These are phyloP conservation scores for Gynandropsis gynandra DNA, from an alignment of 345 rosid species.

Conservation along the genomic window DNA sequence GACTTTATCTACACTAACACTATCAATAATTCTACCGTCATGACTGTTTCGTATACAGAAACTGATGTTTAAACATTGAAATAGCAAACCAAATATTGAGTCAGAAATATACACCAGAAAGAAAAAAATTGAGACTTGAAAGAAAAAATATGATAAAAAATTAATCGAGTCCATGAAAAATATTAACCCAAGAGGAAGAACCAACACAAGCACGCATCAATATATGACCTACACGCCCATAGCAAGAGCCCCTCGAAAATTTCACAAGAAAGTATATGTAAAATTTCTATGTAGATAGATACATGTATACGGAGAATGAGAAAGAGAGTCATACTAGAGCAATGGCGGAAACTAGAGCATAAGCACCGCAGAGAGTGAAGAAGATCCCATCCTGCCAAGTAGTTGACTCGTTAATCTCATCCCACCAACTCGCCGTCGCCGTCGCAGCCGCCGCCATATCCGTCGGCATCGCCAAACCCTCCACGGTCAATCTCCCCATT, in stretches of 20 bases:
- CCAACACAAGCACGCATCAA: too few species aligned
- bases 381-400: slow-evolving; percentile 93
- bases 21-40: background rate
- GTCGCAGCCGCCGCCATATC: slow-evolving; percentile 11
- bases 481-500: slow-evolving; percentile 9
- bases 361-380: slow-evolving; percentile 81
- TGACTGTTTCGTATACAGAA: background rate
- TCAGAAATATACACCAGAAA: background rate
- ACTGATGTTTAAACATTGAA: slow-evolving; percentile 18
- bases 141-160: too few species aligned
- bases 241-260: too few species aligned
- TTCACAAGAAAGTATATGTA: too few species aligned
- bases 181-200: too few species aligned
- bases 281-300: too few species aligned
- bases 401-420: slow-evolving; percentile 71
- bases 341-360: slow-evolving; percentile 76
- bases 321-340: slow-evolving; percentile 50
- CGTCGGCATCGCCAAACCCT: slow-evolving; percentile 22
- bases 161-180: too few species aligned
- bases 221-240: too few species aligned
- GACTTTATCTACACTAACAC: background rate
- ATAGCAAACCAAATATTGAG: background rate
- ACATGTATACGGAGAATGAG: background rate
- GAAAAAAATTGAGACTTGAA: too few species aligned
- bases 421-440: slow-evolving; percentile 62